A percentile compares a stretch with the other conserved stretches of the same genome.
phyloP scores from a whole-genome alignment of 1,139 yeast genomes.

The Zygosaccharomyces sapae region DNA sequence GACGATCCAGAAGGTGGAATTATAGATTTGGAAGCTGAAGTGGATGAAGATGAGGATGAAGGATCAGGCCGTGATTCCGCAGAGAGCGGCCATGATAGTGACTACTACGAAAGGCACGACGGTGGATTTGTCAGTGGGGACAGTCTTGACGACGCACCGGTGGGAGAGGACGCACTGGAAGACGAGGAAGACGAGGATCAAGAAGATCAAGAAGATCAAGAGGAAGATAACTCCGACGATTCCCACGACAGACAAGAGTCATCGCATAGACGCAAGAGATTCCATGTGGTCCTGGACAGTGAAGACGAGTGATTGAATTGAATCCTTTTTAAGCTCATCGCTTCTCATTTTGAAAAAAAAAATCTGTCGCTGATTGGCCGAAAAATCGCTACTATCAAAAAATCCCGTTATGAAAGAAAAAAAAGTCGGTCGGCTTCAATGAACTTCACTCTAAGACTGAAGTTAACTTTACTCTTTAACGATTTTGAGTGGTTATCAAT shows the following conservation, averaged over 20 bases:
- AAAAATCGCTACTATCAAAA: not conserved
- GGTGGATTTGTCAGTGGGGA: conserved; percentile 26
- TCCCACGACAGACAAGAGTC: conserved; percentile 11
- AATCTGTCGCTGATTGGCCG: conserved; percentile 6
- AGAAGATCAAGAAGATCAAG: conserved; percentile 8
- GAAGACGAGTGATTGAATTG: conserved; percentile 20
- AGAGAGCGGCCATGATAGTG: conserved; percentile 17
- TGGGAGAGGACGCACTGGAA: conserved; percentile 2
- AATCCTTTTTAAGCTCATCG: not conserved
- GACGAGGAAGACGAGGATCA: conserved; percentile 5
- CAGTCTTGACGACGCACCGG: conserved; percentile 17
- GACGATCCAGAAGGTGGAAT: not conserved
- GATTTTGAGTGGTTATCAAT: no score
- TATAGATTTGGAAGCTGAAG: conserved; percentile 19
- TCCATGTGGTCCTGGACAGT: conserved; percentile 23
- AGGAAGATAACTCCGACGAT: conserved; percentile 3
- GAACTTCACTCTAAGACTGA: not conserved
- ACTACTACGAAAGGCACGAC: conserved; percentile 22
- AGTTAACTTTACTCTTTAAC: no score
- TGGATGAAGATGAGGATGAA: conserved; percentile 10
- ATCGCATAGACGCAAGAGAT: conserved; percentile 14
- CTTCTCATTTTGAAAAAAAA: not conserved
- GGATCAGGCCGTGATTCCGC: conserved; percentile 4
- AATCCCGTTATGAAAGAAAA: not conserved
- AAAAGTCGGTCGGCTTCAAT: not conserved